These are phyloP conservation scores for Pseudoperonospora humuli DNA, from an alignment of 352 stramenopile genomes.

Conservation along the genomic window DNA sequence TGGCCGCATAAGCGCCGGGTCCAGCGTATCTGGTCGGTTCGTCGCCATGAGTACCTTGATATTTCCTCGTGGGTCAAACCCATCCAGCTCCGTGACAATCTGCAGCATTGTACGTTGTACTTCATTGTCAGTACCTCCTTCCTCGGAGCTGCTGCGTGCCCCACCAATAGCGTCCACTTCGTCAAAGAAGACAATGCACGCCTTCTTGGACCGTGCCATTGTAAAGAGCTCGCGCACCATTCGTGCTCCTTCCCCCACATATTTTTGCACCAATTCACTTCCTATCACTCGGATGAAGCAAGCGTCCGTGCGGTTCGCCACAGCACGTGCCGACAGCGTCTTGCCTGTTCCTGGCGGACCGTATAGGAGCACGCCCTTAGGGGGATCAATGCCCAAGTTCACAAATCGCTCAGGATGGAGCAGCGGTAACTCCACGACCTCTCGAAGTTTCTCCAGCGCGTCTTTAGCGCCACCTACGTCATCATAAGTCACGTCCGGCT, in stretches of 20 bases:
- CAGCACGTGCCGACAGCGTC: constrained; percentile 93
- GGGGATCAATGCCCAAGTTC: constrained; percentile 97
- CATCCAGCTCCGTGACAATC: constrained; percentile 98
- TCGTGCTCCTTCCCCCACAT: constrained; percentile 97
- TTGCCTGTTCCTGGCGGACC: constrained; percentile 96
- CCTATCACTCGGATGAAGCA: constrained; percentile 99
- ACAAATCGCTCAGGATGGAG: constrained; percentile 98
- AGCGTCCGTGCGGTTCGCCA: constrained; percentile 98
- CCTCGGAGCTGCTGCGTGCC: constrained; percentile 76
- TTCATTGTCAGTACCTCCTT: constrained; percentile 97
- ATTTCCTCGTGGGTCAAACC: constrained; percentile 97
- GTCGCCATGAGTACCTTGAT: constrained; percentile 93
- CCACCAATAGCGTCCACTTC: constrained; percentile 98
- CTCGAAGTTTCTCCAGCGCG: constrained; percentile 96
- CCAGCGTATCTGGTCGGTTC: constrained; percentile 27
- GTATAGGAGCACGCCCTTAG: constrained; percentile 98
- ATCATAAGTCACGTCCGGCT: constrained; percentile 99
- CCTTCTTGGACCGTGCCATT: constrained; percentile 98
- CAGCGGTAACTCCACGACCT: constrained; percentile 98
- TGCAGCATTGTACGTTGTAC: constrained; percentile 99
- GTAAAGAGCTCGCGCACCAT: constrained; percentile 99
- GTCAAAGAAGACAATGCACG: constrained; percentile 99
- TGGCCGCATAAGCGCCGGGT: constrained; percentile 28
- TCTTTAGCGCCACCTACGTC: constrained; percentile 98
- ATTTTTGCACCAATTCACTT: constrained; percentile 99